Base-by-base conservation (phyloP, 1,284 basidiomycete species). In the Cerrena zonata region DNA sequence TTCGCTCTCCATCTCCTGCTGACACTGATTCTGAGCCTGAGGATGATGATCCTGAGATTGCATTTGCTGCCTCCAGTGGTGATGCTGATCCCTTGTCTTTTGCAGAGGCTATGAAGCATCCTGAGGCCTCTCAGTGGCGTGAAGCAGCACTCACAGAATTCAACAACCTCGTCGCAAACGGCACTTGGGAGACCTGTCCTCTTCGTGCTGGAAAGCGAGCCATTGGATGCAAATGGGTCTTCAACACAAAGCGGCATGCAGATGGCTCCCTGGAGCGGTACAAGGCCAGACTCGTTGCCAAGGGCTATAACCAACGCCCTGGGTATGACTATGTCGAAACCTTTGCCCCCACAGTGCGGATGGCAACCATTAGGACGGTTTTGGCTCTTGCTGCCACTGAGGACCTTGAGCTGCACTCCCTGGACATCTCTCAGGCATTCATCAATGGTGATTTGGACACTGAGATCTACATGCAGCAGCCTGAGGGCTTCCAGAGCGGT, bases 251-350 rank as follows among this genome's bases (percentile, higher is more conserved):
- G 50, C 56, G 56, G 2, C 57, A 69, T 49, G 51, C 60, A 19
- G 22, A 55, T 39, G 66, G 70, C 1, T 44, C 57, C 0, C 48
- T 70, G 13, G 56, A 58, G 2, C 53, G 63, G 11, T 68, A 62
- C 56, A 75, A 75, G 51, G 68, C 66, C 0, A 52, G 62, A 1
- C 54, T 70, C 10, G 68, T 75, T 2, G 63, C 66, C 3, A 60
- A 68, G 57, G 73, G 74, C 0, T 78, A 68, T 55, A 53, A 49
- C 2, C 73, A 75, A 48, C 51, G 67, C 1, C 64, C 59, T 21
- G 72, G 75, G 0, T 47, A 63, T n/a, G 71, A 78, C 51, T 75
- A 69, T 55, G 56, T 59, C 1, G 65, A 72, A 4, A 77, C 74
- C 0, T 72, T 68, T 50, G 67, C 74, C n/a, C 74, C 74, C 0